Evolutionary conservation across 768 basidiomycete species (phyloP), one percentile per base, ranked within the genome.

Genomic region (Lactifluus echinatus): DNA sequence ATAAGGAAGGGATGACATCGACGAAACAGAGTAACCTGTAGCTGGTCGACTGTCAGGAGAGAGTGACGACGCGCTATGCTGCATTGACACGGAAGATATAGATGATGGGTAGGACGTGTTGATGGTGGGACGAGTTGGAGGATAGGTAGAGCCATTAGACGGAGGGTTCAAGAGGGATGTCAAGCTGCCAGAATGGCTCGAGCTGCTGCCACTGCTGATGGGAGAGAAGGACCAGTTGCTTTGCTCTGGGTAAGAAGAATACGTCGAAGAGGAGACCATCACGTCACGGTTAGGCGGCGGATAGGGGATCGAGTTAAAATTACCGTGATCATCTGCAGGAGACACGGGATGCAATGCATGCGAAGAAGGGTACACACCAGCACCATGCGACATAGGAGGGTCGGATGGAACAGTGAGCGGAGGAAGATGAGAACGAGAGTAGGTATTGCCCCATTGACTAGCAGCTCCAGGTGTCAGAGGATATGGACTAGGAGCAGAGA

Each of bases 11-110:
- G 86, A 89, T 1, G 85, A 86, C 62, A 89, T 87, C 12, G 87
- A 89, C 2, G 87, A 84, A 55, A 89, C 87, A 37, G 89, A 90
- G 69, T 92, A 92, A 17, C 89, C 87, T 0, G 89, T 90, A 2
- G 84, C 85, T 1, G 89, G 89, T 50, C 89, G 83, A 70, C 87
- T 88, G 68, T 92, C 89, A 5, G 89, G 89, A 3, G 89, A 91
- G 62, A 88, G 69, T 8, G 76, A 74, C 0, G 86, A 87, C 0
- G 85, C 86, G 34, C 82, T 81, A 54, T 81, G 80, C 63, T 85
- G 83, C 59, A 83, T 81, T 42, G 68, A 63, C 1, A 69, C 67
- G 15, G 65, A 64, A 24, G 70, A 66, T 23, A 70, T 65, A 17
- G 70, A 63, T 8, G 68, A 58, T 19, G 76, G 78, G 64, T 89